Evolutionary conservation across 129 eudicot species (phyloP).

Genomic region (Scalesia atractyloides): DNA sequence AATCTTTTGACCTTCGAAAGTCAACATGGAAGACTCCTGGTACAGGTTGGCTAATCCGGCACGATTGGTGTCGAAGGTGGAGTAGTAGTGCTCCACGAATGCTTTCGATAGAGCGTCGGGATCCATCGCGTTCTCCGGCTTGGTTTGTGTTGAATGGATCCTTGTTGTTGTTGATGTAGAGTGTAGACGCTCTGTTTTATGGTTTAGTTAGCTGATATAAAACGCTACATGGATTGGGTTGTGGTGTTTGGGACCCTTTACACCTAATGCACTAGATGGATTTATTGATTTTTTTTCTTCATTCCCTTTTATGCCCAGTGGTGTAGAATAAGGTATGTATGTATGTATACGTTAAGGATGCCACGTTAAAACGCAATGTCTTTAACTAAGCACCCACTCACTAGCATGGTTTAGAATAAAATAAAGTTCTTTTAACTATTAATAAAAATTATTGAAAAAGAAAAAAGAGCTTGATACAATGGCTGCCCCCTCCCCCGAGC

Average conservation of each 20-base stretch:
- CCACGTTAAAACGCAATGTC: too few relatives aligned
- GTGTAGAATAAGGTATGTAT: too few relatives aligned
- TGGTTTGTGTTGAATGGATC: background rate
- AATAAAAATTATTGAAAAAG: too few relatives aligned
- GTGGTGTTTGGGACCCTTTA: background rate
- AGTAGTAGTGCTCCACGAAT: slow-evolving; percentile 89
- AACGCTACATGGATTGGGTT: slow-evolving; percentile 24
- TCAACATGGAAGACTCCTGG: slow-evolving; percentile 75
- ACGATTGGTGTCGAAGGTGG: slow-evolving; percentile 76
- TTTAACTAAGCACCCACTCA: too few relatives aligned
- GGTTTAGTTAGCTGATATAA: slow-evolving; percentile 15
- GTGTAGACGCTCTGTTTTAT: background rate
- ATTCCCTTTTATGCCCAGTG: too few relatives aligned
- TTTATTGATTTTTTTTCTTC: too few relatives aligned
- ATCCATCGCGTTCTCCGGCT: slow-evolving; percentile 43
- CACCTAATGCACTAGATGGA: too few relatives aligned
- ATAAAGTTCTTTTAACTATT: too few relatives aligned
- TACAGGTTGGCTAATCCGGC: slow-evolving; percentile 54
- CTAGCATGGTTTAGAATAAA: too few relatives aligned
- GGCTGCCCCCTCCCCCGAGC: too few relatives aligned
- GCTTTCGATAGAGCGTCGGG: slow-evolving; percentile 80
- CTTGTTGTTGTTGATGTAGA: background rate
- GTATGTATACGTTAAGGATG: too few relatives aligned
- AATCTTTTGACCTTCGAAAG: slow-evolving; percentile 82
- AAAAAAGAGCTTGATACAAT: too few relatives aligned